Percentiles rank a stretch among this genome's conserved stretches.
These are phyloP conservation scores for Chaetomiaceae sp. DNA, from an alignment of 2,329 filamentous ascomycete species.

Conservation along the genomic window DNA sequence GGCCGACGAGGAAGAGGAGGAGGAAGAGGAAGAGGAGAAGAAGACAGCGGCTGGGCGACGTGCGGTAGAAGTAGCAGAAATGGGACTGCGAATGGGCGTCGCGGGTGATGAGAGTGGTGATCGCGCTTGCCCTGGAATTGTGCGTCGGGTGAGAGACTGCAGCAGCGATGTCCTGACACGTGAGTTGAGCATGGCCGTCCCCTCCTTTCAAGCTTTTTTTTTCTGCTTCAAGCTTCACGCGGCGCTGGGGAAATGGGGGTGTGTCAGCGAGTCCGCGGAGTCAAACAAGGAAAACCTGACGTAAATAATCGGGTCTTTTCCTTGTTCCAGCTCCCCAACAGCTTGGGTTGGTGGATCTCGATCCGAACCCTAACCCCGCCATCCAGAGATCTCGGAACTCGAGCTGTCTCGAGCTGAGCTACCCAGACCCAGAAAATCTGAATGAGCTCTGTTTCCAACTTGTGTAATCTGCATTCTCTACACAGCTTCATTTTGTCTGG, in stretches of 20 bases:
- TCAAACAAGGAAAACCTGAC: neutral
- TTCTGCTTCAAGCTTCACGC: too few species aligned
- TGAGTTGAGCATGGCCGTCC: slow-evolving; percentile 12
- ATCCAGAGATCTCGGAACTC: too few species aligned
- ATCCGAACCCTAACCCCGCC: slow-evolving; percentile 12
- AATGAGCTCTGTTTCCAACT: neutral
- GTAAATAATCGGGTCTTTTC: neutral
- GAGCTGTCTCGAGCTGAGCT: too few species aligned
- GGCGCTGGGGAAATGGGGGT: too few species aligned
- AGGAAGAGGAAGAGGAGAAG: neutral
- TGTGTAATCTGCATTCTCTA: neutral
- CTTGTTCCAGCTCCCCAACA: neutral
- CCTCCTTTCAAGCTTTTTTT: neutral
- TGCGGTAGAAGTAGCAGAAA: too few species aligned
- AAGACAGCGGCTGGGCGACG: neutral
- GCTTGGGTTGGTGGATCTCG: neutral
- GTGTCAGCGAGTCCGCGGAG: neutral
- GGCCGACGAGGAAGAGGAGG: neutral
- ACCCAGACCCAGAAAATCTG: too few species aligned
- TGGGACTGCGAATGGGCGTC: neutral
- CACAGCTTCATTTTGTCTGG: neutral
- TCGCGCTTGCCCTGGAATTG: neutral
- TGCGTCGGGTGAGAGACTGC: slow-evolving; percentile 5
- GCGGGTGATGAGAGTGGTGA: neutral
- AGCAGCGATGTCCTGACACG: slow-evolving; percentile 12